Conservation (phyloP, 495 filamentous ascomycete genomes). For the Pyronema domesticum region DNA sequence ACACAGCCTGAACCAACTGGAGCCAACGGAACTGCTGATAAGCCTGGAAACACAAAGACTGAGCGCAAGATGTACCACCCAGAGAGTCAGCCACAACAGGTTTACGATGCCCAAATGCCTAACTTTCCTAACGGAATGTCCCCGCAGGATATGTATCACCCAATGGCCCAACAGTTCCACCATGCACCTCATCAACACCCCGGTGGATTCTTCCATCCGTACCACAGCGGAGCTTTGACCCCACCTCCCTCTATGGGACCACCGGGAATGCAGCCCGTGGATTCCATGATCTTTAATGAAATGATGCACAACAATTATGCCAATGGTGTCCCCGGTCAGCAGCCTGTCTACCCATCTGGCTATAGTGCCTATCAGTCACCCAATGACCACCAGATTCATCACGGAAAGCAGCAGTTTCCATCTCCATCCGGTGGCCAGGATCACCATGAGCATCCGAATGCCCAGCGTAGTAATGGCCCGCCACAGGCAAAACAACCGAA, state of each 20-base stretch:
- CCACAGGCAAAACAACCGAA: not conserved
- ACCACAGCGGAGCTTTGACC: constrained; percentile 8
- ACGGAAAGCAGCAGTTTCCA: not conserved
- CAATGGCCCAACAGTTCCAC: constrained; percentile 2
- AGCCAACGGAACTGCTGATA: not conserved
- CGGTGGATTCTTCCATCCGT: not conserved
- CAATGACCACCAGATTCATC: constrained; percentile 10
- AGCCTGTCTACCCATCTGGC: not conserved
- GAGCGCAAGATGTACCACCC: not conserved
- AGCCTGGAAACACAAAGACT: not conserved
- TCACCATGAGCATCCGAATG: not conserved
- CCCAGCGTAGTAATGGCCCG: not conserved
- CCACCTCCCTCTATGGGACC: constrained; percentile 18
- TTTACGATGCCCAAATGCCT: not conserved
- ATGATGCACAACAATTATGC: not conserved
- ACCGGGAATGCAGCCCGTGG: not conserved
- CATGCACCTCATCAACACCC: constrained; percentile 10
- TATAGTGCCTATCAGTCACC: constrained; percentile 3
- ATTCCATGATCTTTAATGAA: not conserved
- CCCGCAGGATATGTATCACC: constrained; percentile 1
- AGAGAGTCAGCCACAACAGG: not conserved
- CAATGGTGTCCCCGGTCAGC: not conserved
- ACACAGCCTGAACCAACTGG: not conserved
- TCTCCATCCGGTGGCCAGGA: not conserved
- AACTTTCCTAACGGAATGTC: not conserved